phyloP scores from a whole-genome alignment of 495 filamentous ascomycete species.

The Lindgomyces ingoldianus region DNA sequence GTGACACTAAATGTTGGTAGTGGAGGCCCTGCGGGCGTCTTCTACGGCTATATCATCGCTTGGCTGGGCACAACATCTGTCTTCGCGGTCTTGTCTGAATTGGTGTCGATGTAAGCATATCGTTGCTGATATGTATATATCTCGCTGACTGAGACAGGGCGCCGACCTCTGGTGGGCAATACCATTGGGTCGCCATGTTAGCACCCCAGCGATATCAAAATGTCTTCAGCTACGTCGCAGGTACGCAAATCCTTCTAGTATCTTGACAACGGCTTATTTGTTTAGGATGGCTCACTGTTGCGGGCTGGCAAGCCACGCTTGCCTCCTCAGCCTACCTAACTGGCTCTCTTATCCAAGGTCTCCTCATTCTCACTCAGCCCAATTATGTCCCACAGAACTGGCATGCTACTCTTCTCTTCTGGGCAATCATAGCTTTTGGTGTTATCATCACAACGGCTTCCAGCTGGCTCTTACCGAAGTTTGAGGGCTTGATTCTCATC shows the following conservation, averaged over 20 bases:
- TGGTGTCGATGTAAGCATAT: constrained; percentile 38
- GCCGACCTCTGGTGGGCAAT: constrained; percentile 41
- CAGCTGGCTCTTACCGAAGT: constrained; percentile 53
- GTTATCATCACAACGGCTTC: constrained; percentile 54
- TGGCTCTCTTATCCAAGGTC: constrained; percentile 51
- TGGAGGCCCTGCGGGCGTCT: constrained; percentile 10
- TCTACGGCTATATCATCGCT: constrained; percentile 17
- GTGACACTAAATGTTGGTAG: not conserved
- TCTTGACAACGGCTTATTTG: too few relatives aligned
- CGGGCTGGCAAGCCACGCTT: constrained; percentile 60
- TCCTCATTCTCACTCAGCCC: not conserved
- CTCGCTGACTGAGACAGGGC: constrained; percentile 17
- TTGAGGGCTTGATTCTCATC: constrained; percentile 60
- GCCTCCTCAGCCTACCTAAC: constrained; percentile 55
- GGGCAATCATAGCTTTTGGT: not conserved
- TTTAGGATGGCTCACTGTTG: constrained; percentile 59
- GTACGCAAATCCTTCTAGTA: too few relatives aligned
- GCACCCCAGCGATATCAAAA: constrained; percentile 31
- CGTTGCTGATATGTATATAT: not conserved
- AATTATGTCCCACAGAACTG: not conserved
- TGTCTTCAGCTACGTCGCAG: constrained; percentile 41
- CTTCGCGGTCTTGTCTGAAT: constrained; percentile 3
- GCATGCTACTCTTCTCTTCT: not conserved
- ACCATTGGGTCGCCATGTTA: constrained; percentile 40
- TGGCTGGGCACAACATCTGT: constrained; percentile 12